Evolutionary conservation across 1,284 basidiomycete species (phyloP), one percentile per base, ranked within the genome.

Genomic region (Tilletiopsis washingtonensis): DNA sequence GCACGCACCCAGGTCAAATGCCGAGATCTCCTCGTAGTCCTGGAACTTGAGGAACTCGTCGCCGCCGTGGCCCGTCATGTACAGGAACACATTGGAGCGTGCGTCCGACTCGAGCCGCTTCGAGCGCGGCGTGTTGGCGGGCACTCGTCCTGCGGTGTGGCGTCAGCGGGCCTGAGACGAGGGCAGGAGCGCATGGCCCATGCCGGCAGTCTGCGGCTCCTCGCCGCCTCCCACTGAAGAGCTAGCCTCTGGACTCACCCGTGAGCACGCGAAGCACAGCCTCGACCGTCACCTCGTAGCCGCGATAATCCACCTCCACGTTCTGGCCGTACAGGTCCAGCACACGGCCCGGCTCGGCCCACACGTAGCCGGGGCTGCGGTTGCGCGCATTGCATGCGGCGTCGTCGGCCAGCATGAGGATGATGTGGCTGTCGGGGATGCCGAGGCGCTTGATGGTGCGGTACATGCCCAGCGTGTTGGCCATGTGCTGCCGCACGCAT

Each of bases 31-130:
- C 74, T 98, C 93, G 70, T 89, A 89, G 74, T 99, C 93, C 72
- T 98, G 93, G 73, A 99, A 98, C 75, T 98, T 98, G 62, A 98
- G 81, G 73, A 98, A 99, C 74, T 96, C 93, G 65, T 94, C 87
- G 0, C 93, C 93, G 3, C 94, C 93, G 64, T 98, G 93, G 0
- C 93, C 94, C 0, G 94, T 94, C 86, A 98, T 88, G 75, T 94
- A 98, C 21, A 98, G 82, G 70, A 98, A 94, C 51, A 99, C 80
- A 69, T 98, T 98, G 5, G 87, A 91, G n/a, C 84, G 78, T 47
- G 89, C 84, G 64, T 98, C 91, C 0, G 86, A 85, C 24, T 96
- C 78, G 1, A 99, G 80, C 9, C 93, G 84, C 73, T 98, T 98
- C 0, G 85, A 88, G 3, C 88, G 83, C 0, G 94, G 91, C 1